Base-by-base conservation (phyloP, 2,329 filamentous ascomycete species). In the Periconia digitata region DNA sequence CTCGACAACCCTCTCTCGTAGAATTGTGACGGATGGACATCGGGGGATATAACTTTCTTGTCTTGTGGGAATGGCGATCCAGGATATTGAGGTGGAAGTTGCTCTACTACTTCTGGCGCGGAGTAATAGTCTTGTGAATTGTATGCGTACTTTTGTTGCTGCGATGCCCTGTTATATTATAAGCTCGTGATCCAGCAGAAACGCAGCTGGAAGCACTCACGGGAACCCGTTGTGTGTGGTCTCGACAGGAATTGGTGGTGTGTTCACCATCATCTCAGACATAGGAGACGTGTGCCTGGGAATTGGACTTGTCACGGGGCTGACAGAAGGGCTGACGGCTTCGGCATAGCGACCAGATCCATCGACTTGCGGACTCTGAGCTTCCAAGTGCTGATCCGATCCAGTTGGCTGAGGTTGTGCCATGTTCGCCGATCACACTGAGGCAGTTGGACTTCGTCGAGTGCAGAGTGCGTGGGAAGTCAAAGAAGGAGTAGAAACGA, bases 201-300 rank as follows among this genome's bases (percentile, higher is more conserved):
- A 37, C 27, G 21, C 37, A 41, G 21, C 21, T n/a, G 16, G 18
- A 12, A 10, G 27, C 35, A 42, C 42, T 44, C 38, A 49, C 47
- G 27, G 32, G 18, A 38, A 44, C 8, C 42, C 37, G 18, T 32
- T 17, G 23, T 39, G 10, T 29, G 18, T 34, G 6, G 38, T 22
- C 18, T 51, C 49, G 8, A 47, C 44, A 36, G 44, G 44, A 16
- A 51, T 51, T 20, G 49, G 49, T 15, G 49, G 41, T n/a, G 44
- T 44, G 24, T 47, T 47, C 3, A 41, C 44, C 27, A 51, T 47
- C 32, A 40, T 51, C 36, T 51, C 49, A n/a, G 44, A 44, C 39
- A 46, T 39, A 3, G 39, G 21, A 7, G 47, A 46, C n/a, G 41
- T 20, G 8, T 37, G n/a, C 39, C 49, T 45, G 27, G 24, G 27